A percentile compares a stretch with the other conserved stretches of the same genome.
Evolutionary conservation across 2,329 filamentous ascomycete species (phyloP).

Genomic region (Neobulgaria alba): DNA sequence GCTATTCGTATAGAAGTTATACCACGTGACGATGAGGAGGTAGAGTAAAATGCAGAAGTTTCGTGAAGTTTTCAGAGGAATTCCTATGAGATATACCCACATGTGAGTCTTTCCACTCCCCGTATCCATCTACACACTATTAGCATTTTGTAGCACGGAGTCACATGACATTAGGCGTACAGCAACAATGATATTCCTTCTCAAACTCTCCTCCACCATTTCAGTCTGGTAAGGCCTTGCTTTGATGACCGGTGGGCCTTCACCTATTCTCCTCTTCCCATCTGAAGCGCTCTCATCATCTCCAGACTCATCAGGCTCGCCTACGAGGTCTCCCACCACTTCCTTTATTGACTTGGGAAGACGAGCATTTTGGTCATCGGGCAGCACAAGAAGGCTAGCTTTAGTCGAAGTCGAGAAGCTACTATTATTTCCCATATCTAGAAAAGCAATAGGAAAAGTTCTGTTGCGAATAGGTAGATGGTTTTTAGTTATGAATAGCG

Average conservation of each 20-base stretch:
- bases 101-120: constrained; percentile 73
- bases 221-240: constrained; percentile 55
- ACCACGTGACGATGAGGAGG: too few relatives aligned
- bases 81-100: too few relatives aligned
- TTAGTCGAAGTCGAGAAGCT: not conserved
- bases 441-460: too few relatives aligned
- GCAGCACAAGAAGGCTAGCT: not conserved
- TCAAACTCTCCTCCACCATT: constrained; percentile 64
- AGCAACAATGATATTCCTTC: constrained; percentile 62
- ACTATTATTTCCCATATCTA: too few relatives aligned
- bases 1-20: too few relatives aligned
- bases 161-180: constrained; percentile 33
- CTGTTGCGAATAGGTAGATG: too few relatives aligned
- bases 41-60: too few relatives aligned
- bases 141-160: not conserved
- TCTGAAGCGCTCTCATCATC: too few relatives aligned
- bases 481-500: too few relatives aligned
- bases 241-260: constrained; percentile 13
- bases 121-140: constrained; percentile 60
- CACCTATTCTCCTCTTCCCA: too few relatives aligned
- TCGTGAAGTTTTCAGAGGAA: not conserved
- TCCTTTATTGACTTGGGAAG: constrained; percentile 3
- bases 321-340: constrained; percentile 8
- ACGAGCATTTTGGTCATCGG: not conserved
- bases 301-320: too few relatives aligned